Evolutionary conservation across 306 rosid genomes (phyloP), one percentile per base, ranked within the genome.

Genomic region (Calophaca sinica): DNA sequence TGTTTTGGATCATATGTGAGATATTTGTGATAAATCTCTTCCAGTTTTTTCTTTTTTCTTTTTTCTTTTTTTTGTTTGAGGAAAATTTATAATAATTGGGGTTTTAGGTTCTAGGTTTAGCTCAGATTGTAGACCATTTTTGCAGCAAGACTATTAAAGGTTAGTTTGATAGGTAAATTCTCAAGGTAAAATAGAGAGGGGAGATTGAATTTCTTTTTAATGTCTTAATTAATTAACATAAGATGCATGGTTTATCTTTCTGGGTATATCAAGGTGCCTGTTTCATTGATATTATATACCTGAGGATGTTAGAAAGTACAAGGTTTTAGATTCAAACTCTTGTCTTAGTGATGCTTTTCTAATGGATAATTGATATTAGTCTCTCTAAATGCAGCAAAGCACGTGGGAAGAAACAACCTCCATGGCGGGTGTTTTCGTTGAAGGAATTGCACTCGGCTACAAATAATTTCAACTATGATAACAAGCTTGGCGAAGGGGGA

Each of bases 401-500:
- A 53, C 70, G 96, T 62, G 90, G 86, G 79, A 94, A 92, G 91
- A 94, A 94, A 80, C 87, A 82, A 76, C 89, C 92, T 61, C 75
- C 93, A 13, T 94, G 99, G 99, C 76, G 99, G 52, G 90, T 94
- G 48, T 94, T 94, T 82, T 88, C 99, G 15, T 79, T 94, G 85
- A 94, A 92, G 89, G 99, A 94, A 79, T 85, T 94, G 10, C 97
- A 88, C 62, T 86, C 97, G 0, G 99, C 99, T 9, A 94, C 99
- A 60, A 94, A 94, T 84, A 94, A 90, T 78, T 94, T 94, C 75
- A 94, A 94, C 83, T 94, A 92, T 58, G 99, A 94, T 73, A 94
- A 94, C 89, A 94, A 94, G 80, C 96, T 94, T n/a, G 99, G 99
- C 20, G 99, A 94, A 87, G 99, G 99, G 6, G 97, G 96, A 46